Evolutionary conservation across 441 rosid genomes (phyloP).

Genomic region (Croton laevigatus): DNA sequence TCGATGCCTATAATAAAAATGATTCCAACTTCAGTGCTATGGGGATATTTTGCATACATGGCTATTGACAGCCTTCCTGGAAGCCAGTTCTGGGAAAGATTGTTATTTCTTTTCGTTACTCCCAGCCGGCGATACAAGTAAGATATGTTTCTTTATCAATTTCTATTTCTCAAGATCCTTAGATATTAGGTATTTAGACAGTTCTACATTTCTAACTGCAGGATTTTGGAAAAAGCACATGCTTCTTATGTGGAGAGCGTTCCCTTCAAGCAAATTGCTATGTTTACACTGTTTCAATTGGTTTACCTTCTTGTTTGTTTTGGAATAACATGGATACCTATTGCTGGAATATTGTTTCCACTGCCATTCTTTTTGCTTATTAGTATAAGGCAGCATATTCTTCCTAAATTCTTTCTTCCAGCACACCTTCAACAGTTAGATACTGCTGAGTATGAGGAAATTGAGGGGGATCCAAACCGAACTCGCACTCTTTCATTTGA

Average conservation of each 20-base stretch:
- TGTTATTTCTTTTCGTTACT: conserved; percentile 44
- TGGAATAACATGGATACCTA: conserved; percentile 77
- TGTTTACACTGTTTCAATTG: conserved; percentile 37
- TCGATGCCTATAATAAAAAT: conserved; percentile 43
- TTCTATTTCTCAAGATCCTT: not conserved
- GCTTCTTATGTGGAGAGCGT: conserved; percentile 40
- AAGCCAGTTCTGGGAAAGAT: conserved; percentile 61
- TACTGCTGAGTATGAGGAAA: conserved; percentile 77
- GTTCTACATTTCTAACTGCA: not conserved
- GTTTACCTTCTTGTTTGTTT: conserved; percentile 59
- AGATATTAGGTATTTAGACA: not conserved
- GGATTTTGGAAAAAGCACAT: conserved; percentile 39
- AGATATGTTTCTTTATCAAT: conserved; percentile 5
- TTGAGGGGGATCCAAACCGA: conserved; percentile 40
- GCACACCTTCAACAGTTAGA: conserved; percentile 61
- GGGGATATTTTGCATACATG: conserved; percentile 69
- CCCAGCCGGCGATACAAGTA: conserved; percentile 51
- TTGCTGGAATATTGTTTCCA: conserved; percentile 52
- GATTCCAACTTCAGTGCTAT: conserved; percentile 61
- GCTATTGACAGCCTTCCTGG: conserved; percentile 67
- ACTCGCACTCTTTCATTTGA: conserved; percentile 14
- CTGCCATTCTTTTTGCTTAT: conserved; percentile 72
- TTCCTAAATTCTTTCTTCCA: conserved; percentile 55
- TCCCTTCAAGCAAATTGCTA: conserved; percentile 32
- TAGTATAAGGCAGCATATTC: conserved; percentile 54